Base-by-base conservation (phyloP, 2,329 filamentous ascomycete genomes). In the Amauroascus niger region DNA sequence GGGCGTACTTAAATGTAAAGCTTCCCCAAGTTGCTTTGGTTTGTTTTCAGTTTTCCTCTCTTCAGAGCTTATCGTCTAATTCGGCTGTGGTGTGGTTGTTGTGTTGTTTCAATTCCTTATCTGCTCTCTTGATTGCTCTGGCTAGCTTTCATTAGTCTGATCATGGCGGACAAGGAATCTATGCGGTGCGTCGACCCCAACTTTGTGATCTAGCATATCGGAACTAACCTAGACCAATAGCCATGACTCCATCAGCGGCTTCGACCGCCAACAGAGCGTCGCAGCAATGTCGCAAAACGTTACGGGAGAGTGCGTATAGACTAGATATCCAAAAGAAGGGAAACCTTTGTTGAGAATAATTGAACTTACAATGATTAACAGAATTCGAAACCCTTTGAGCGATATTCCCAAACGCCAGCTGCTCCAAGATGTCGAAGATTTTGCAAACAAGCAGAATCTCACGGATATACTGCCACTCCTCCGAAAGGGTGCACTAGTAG, bases 401-500 rank as follows among this genome's bases (percentile, higher is more conserved):
- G 65, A 62, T 9, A 65, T 68, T 32, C 61, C 66, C 16, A 65
- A 63, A 48, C 60, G 61, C 2, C 60, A 62, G 37, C 55, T 68
- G 13, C 56, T 67, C 5, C 55, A 58, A 41, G 65, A 68, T 53
- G 66, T 67, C 35, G 63, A 64, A 30, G 49, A 60, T 26, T 68
- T 62, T 62, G 83, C 82, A 37, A 70, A 73, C n/a, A 69, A 77
- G 48, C 79, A 84, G 59, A 75, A 76, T 24, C 73, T 90, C 28
- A 68, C 71, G 1, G 79, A 84, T 50, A 76, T 84, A 58, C 69
- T 80, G 2, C 60, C 57, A 11, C 44, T 60, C 9, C 46, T 63
- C 9, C 45, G 58, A 35, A 63, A 58, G 22, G 87, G 85, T 32
- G 87, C 86, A 2, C 74, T 91, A 9, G 78, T 89, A 16, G 87